These are phyloP conservation scores for Gamsiella multidivaricata DNA, from an alignment of 192 early-diverging fungal species.

Conservation along the genomic window DNA sequence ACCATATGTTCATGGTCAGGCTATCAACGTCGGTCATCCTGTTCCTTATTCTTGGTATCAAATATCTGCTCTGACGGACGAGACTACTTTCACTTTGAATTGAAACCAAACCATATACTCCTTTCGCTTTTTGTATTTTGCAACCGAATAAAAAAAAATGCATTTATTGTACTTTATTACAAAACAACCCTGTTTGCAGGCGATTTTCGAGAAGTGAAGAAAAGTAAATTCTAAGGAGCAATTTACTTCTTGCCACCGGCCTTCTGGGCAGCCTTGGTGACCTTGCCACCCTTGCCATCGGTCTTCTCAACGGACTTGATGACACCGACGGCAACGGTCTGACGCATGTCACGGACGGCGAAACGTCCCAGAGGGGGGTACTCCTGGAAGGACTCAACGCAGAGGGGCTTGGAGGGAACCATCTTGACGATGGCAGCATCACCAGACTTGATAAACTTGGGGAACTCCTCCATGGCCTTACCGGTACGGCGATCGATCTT, in stretches of 20 bases:
- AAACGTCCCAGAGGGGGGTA: constrained; percentile 97
- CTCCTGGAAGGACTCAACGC: constrained; percentile 93
- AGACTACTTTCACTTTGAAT: neutral
- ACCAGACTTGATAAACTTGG: constrained; percentile 95
- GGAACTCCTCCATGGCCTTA: constrained; percentile 90
- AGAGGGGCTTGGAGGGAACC: constrained; percentile 95
- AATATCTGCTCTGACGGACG: neutral
- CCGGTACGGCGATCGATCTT: constrained; percentile 98
- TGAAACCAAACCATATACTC: neutral
- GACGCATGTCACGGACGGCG: constrained; percentile 97
- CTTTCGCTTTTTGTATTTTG: too few relatives aligned
- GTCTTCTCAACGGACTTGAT: constrained; percentile 91
- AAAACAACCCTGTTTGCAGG: constrained; percentile 26
- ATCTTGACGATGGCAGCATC: constrained; percentile 96
- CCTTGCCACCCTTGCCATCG: constrained; percentile 75
- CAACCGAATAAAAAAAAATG: constrained; percentile 24
- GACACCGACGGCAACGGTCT: constrained; percentile 97
- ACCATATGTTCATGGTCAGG: too few relatives aligned
- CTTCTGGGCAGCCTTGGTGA: constrained; percentile 80
- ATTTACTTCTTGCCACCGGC: constrained; percentile 62
- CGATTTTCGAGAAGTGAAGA: constrained; percentile 13
- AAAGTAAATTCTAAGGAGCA: constrained; percentile 7
- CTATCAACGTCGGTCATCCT: too few relatives aligned
- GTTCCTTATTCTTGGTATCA: too few relatives aligned
- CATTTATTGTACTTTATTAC: constrained; percentile 21